Conservation (phyloP, 148 eudicot species). For the Arctostaphylos glauca region DNA sequence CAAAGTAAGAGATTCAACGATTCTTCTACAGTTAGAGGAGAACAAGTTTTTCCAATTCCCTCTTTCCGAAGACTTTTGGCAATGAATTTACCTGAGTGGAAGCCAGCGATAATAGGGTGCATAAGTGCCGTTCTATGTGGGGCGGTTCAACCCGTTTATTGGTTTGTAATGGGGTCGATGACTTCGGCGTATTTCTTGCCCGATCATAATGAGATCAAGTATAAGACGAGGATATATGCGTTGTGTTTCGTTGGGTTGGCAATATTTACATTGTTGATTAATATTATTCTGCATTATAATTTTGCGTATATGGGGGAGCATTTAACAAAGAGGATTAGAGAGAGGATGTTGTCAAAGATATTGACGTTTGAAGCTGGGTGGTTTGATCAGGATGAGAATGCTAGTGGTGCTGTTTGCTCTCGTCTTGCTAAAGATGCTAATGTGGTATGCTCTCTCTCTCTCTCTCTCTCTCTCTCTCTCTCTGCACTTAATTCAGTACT, state of each 20-base stretch:
- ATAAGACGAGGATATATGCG: not conserved
- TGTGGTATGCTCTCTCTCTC: not conserved
- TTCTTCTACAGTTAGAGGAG: not conserved
- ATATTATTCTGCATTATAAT: not conserved
- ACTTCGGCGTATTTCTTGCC: not conserved
- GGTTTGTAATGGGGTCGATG: not conserved
- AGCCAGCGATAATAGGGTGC: not conserved
- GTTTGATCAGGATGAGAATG: not conserved
- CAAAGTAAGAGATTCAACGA: not conserved
- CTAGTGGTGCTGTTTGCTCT: not conserved
- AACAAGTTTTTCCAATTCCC: not conserved
- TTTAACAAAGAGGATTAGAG: not conserved
- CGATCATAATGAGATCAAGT: conserved; percentile 1
- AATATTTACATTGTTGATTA: not conserved
- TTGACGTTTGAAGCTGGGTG: not conserved
- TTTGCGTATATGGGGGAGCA: not conserved
- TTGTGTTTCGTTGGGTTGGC: not conserved
- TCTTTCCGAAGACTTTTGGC: not conserved
- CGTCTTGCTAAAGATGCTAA: not conserved
- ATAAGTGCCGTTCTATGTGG: not conserved
- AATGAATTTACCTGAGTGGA: not conserved
- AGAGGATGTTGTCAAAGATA: not conserved
- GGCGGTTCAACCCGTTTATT: not conserved
- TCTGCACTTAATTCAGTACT: too few relatives aligned
- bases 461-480: conserved; percentile 3